Evolutionary conservation across 2,329 filamentous ascomycete species (phyloP).

Genomic region (Trichophyton rubrum): DNA sequence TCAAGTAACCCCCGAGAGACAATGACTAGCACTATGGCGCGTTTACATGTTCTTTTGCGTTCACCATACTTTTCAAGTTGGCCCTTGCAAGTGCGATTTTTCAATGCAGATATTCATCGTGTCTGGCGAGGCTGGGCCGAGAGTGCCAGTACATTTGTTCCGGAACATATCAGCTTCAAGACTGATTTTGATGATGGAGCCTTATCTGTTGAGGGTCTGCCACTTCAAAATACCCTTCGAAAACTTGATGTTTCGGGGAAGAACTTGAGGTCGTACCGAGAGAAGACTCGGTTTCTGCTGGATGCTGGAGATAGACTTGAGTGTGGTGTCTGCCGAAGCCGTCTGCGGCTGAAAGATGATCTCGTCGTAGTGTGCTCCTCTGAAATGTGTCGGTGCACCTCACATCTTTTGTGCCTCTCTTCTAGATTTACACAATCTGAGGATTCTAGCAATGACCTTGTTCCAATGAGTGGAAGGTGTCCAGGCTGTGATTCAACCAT

Average conservation of each 20-base stretch:
- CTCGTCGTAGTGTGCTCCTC: constrained; percentile 42
- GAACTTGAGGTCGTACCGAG: constrained; percentile 37
- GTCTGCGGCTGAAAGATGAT: constrained; percentile 26
- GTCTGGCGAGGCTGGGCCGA: constrained; percentile 54
- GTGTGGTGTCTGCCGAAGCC: constrained; percentile 41
- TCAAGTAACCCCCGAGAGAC: constrained; percentile 47
- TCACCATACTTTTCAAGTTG: constrained; percentile 69
- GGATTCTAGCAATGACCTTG: constrained; percentile 31
- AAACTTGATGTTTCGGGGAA: constrained; percentile 44
- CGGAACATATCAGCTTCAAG: constrained; percentile 40
- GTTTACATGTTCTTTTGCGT: constrained; percentile 66
- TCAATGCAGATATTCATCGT: constrained; percentile 54
- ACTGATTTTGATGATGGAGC: constrained; percentile 35
- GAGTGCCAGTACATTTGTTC: constrained; percentile 37
- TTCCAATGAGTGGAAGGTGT: constrained; percentile 60
- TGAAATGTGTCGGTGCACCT: constrained; percentile 35
- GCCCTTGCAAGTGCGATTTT: constrained; percentile 74
- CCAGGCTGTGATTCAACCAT: constrained; percentile 53
- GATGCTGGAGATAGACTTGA: constrained; percentile 23
- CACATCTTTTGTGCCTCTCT: constrained; percentile 48
- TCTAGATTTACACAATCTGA: constrained; percentile 37
- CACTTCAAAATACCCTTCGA: constrained; percentile 20
- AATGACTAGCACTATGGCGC: constrained; percentile 58
- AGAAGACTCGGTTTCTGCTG: constrained; percentile 39
- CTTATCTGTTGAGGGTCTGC: constrained; percentile 23